A percentile compares a stretch with the other conserved stretches of the same genome.
These are phyloP conservation scores for Allium cepa DNA, from an alignment of 106 monocot genomes.

Conservation along the genomic window DNA sequence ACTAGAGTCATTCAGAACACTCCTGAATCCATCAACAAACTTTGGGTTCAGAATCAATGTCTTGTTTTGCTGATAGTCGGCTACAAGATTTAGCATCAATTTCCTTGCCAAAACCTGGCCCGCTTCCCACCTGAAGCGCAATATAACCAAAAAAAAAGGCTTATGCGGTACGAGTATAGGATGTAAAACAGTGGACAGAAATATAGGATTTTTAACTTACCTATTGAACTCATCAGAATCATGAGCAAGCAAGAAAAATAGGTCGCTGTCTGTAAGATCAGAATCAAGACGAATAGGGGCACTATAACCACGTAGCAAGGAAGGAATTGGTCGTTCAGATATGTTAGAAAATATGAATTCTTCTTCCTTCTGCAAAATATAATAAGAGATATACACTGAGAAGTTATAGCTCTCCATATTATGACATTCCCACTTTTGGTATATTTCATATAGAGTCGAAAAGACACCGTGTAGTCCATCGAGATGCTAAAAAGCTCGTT, in stretches of 20 bases:
- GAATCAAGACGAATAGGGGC: slow-evolving; percentile 91
- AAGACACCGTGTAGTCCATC: background rate
- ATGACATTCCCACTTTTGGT: no score
- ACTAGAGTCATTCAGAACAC: slow-evolving; percentile 57
- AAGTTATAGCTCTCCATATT: background rate
- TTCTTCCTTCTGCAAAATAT: slow-evolving; percentile 73
- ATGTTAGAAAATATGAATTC: slow-evolving; percentile 80
- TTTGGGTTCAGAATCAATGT: slow-evolving; percentile 57
- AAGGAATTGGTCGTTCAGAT: slow-evolving; percentile 78
- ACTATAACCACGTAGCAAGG: slow-evolving; percentile 81
- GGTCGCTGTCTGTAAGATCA: slow-evolving; percentile 83
- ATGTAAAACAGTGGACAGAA: background rate
- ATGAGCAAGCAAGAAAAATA: slow-evolving; percentile 87
- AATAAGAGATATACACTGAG: background rate
- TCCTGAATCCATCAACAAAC: slow-evolving; percentile 74
- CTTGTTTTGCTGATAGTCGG: slow-evolving; percentile 74
- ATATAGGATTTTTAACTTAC: slow-evolving; percentile 20
- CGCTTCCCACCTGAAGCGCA: slow-evolving; percentile 80
- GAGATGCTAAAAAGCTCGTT: background rate
- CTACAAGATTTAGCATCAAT: slow-evolving; percentile 80
- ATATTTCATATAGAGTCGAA: no score
- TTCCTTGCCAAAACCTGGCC: slow-evolving; percentile 89
- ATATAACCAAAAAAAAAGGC: background rate
- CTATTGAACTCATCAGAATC: slow-evolving; percentile 98
- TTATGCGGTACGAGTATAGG: background rate